phyloP scores from a whole-genome alignment of 2,329 filamentous ascomycete species.

The Chaetomiaceae sp. region DNA sequence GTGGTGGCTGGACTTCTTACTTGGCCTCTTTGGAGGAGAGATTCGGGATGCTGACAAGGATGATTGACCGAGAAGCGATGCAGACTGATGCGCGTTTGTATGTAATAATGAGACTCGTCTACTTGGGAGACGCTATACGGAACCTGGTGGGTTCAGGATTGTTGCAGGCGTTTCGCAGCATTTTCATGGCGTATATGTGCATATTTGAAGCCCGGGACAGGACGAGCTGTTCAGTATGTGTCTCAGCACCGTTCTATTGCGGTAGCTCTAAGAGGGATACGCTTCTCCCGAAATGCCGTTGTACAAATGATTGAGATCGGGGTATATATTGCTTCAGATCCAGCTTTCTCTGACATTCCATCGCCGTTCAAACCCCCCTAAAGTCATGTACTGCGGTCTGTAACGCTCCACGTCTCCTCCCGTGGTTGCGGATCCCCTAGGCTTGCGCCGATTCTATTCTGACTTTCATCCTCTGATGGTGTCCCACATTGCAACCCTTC shows the following conservation, averaged over 20 bases:
- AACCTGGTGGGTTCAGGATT: not conserved
- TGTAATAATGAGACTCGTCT: conserved; percentile 1
- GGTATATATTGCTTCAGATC: not conserved
- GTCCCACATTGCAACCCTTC: conserved; percentile 21
- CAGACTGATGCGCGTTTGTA: not conserved
- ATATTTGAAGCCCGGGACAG: not conserved
- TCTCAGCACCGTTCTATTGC: not conserved
- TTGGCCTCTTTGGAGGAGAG: conserved; percentile 56
- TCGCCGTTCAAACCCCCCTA: too few species aligned
- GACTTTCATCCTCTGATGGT: conserved; percentile 19
- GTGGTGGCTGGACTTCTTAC: conserved; percentile 57
- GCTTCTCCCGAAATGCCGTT: not conserved
- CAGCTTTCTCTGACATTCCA: too few species aligned
- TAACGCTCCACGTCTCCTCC: conserved; percentile 22
- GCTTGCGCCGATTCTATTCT: conserved; percentile 14
- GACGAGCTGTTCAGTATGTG: not conserved
- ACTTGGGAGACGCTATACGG: not conserved
- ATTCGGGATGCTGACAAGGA: conserved; percentile 56
- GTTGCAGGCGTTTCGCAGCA: conserved; percentile 2
- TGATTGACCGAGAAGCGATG: conserved; percentile 31
- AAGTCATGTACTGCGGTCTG: conserved; percentile 3
- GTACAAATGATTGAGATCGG: not conserved
- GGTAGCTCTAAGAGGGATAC: not conserved
- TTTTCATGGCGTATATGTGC: not conserved
- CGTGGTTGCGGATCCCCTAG: conserved; percentile 19